Evolutionary conservation across 805 yeast species (phyloP).

Genomic region (Yarrowia sp.): DNA sequence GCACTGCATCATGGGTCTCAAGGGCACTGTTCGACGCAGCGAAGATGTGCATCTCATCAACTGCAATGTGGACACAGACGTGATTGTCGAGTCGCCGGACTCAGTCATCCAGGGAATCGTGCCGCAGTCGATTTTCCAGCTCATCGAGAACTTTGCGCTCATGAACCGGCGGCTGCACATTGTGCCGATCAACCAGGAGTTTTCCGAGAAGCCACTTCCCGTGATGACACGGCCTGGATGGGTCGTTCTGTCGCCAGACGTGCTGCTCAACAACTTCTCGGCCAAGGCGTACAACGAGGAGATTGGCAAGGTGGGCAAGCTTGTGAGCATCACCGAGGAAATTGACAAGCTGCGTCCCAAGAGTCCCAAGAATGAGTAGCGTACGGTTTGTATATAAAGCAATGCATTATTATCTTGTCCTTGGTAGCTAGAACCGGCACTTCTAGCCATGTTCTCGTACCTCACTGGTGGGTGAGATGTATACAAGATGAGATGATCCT

Average conservation of each 20-base stretch:
- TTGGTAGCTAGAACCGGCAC: no score
- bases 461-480: no score
- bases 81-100: slow-evolving; percentile 57
- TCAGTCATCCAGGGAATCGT: slow-evolving; percentile 42
- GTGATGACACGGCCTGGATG: slow-evolving; percentile 64
- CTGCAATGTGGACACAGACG: slow-evolving; percentile 89
- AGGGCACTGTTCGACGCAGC: slow-evolving; percentile 87
- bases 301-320: slow-evolving; percentile 47
- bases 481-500: no score
- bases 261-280: slow-evolving; percentile 66
- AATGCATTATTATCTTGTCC: no score
- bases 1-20: slow-evolving; percentile 98
- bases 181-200: slow-evolving; percentile 60
- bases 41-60: slow-evolving; percentile 81
- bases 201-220: slow-evolving; percentile 51
- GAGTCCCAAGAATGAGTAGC: slow-evolving; percentile 34
- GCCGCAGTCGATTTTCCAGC: slow-evolving; percentile 73
- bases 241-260: slow-evolving; percentile 87
- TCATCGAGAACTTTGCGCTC: slow-evolving; percentile 85
- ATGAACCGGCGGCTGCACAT: slow-evolving; percentile 82
- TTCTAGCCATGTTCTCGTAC: no score
- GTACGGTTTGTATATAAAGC: no score
- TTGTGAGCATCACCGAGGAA: slow-evolving; percentile 66
- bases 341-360: slow-evolving; percentile 82
- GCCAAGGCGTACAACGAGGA: slow-evolving; percentile 48